phyloP scores from a whole-genome alignment of 1,139 yeast species.

The Maudiozyma humilis region DNA sequence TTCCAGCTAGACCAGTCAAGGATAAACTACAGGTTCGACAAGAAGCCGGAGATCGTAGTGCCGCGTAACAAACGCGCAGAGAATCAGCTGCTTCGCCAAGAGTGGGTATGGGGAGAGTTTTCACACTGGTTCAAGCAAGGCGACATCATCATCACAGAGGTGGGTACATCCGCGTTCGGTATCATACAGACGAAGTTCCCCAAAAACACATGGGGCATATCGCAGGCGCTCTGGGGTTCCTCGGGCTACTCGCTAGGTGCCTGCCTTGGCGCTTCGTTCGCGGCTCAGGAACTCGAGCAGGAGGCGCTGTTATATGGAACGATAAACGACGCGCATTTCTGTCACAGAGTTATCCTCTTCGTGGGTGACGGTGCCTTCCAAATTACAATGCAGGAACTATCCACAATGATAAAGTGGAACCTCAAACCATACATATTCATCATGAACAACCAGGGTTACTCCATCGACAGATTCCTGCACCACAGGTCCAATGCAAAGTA shows the following conservation, averaged over 20 bases:
- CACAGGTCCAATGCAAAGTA: conserved; percentile 56
- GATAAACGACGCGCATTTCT: not conserved
- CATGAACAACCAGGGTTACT: conserved; percentile 78
- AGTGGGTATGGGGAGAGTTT: conserved; percentile 74
- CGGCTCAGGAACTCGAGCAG: conserved; percentile 57
- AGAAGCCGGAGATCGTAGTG: conserved; percentile 24
- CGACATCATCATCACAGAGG: conserved; percentile 73
- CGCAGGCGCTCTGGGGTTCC: conserved; percentile 85
- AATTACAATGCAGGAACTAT: conserved; percentile 76
- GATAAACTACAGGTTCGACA: conserved; percentile 27
- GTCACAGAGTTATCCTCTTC: conserved; percentile 57
- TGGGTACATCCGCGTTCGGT: conserved; percentile 88
- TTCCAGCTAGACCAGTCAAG: conserved; percentile 33
- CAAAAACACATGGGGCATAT: conserved; percentile 57
- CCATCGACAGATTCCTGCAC: conserved; percentile 79
- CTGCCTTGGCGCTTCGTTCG: conserved; percentile 74
- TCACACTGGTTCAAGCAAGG: conserved; percentile 69
- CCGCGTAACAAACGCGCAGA: conserved; percentile 32
- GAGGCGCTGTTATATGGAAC: conserved; percentile 25
- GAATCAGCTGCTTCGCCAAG: conserved; percentile 48
- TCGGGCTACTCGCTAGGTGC: conserved; percentile 84
- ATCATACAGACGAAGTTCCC: conserved; percentile 73
- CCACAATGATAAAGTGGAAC: conserved; percentile 58
- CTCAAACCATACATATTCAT: conserved; percentile 72
- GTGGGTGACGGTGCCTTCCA: conserved; percentile 90